Conservation (phyloP, 2,329 filamentous ascomycete species). For the Mycosphaerella arachidis region DNA sequence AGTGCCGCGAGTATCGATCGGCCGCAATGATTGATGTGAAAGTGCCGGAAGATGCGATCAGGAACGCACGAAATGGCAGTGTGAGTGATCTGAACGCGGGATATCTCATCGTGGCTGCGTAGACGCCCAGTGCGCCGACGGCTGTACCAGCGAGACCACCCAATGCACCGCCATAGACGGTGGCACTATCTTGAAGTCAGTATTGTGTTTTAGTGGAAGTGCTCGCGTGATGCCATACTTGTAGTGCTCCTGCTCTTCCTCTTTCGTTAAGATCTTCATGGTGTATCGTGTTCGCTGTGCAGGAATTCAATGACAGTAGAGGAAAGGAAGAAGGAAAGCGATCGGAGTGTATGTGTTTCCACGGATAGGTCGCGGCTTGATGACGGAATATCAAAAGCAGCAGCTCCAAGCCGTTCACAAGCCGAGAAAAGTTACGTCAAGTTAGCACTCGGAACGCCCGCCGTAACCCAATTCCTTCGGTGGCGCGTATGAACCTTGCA, state of each 20-base stretch:
- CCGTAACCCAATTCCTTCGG: background rate
- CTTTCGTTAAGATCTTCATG: constrained; percentile 95
- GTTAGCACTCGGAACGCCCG: background rate
- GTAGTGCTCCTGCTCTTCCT: constrained; percentile 88
- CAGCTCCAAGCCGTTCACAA: background rate
- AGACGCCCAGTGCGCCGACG: constrained; percentile 63
- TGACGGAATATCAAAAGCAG: constrained; percentile 1
- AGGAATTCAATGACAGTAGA: background rate
- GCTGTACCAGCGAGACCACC: constrained; percentile 67
- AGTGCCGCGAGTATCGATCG: constrained; percentile 67
- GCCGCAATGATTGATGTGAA: constrained; percentile 80
- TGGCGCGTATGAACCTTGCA: background rate
- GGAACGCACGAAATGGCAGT: constrained; percentile 84
- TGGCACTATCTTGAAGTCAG: constrained; percentile 48
- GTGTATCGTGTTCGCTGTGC: constrained; percentile 26
- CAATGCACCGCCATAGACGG: constrained; percentile 71
- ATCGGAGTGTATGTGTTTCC: background rate
- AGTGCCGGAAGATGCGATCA: constrained; percentile 75
- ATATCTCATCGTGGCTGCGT: constrained; percentile 66
- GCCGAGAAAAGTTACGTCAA: background rate
- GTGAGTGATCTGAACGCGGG: constrained; percentile 75
- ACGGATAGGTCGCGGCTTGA: background rate
- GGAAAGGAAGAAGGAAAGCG: background rate
- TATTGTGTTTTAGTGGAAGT: constrained; percentile 8
- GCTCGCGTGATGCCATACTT: constrained; percentile 41